These are phyloP conservation scores for Geotrichum candidum DNA, from an alignment of 1,139 yeast genomes.

Conservation along the genomic window DNA sequence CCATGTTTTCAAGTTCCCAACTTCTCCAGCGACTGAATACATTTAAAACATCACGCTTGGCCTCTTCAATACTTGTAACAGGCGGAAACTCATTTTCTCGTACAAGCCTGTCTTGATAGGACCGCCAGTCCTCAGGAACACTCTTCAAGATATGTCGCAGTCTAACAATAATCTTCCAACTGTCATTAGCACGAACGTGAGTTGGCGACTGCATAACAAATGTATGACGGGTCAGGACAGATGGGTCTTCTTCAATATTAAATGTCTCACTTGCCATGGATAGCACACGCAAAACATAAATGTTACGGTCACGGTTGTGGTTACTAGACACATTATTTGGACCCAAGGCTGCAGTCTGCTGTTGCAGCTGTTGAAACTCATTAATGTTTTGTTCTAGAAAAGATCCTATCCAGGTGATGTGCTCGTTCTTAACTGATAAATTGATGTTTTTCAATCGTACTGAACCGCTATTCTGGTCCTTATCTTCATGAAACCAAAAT, in stretches of 20 bases:
- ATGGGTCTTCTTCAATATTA: constrained; percentile 73
- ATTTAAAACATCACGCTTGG: constrained; percentile 49
- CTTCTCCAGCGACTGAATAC: constrained; percentile 79
- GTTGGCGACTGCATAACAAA: constrained; percentile 64
- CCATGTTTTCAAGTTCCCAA: constrained; percentile 72
- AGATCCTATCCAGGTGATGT: constrained; percentile 27
- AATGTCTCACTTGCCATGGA: constrained; percentile 57
- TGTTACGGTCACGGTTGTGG: constrained; percentile 20
- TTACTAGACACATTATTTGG: constrained; percentile 8
- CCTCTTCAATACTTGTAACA: constrained; percentile 44
- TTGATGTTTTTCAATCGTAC: constrained; percentile 29
- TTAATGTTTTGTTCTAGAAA: constrained; percentile 23
- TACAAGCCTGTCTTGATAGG: constrained; percentile 22
- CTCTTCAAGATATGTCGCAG: constrained; percentile 63
- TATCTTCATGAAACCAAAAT: constrained; percentile 29
- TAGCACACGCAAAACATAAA: constrained; percentile 43
- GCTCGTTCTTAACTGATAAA: constrained; percentile 24
- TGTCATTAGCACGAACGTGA: constrained; percentile 73
- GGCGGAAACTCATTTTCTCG: constrained; percentile 27
- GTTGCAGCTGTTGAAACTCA: constrained; percentile 19
- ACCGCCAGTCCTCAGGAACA: constrained; percentile 53
- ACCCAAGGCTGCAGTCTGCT: constrained; percentile 6
- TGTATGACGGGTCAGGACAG: constrained; percentile 85
- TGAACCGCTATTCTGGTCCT: constrained; percentile 25
- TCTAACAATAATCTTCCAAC: constrained; percentile 82